These are phyloP conservation scores for Yamadazyma dendronema DNA, from an alignment of 1,139 yeast species.

Conservation along the genomic window DNA sequence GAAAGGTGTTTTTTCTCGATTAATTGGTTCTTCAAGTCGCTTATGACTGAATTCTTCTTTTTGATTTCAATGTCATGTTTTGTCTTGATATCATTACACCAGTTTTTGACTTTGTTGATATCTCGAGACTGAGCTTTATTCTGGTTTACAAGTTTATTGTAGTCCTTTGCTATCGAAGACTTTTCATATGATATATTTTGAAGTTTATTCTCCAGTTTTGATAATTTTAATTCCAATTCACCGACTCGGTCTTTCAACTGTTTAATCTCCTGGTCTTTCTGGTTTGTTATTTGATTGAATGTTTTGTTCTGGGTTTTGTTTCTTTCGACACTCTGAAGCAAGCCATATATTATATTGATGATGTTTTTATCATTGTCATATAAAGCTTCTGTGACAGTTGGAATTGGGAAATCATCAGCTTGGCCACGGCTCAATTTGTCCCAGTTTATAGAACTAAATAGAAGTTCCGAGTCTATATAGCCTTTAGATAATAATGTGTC, in stretches of 20 bases:
- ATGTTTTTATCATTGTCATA: constrained; percentile 44
- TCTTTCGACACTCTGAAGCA: constrained; percentile 40
- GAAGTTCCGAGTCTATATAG: constrained; percentile 31
- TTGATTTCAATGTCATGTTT: constrained; percentile 44
- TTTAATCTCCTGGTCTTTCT: constrained; percentile 31
- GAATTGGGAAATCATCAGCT: constrained; percentile 13
- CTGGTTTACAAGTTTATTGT: constrained; percentile 19
- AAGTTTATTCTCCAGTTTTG: constrained; percentile 10
- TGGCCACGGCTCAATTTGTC: constrained; percentile 24
- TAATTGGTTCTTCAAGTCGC: constrained; percentile 38
- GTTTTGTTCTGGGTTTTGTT: constrained; percentile 33
- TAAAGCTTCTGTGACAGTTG: constrained; percentile 28
- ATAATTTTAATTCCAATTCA: constrained; percentile 21
- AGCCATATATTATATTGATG: constrained; percentile 42
- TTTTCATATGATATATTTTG: constrained; percentile 14
- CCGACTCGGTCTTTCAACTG: constrained; percentile 24
- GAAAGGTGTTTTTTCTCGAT: constrained; percentile 35
- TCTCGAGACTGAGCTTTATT: constrained; percentile 33
- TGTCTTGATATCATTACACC: constrained; percentile 31
- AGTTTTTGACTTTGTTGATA: constrained; percentile 25
- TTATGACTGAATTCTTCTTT: constrained; percentile 34
- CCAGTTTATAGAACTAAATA: constrained; percentile 39
- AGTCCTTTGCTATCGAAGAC: constrained; percentile 16
- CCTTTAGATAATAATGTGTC: constrained; percentile 38
- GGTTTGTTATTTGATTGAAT: constrained; percentile 29